Evolutionary conservation across 306 rosid species (phyloP).

Genomic region (Dalbergia cochinchinensis): DNA sequence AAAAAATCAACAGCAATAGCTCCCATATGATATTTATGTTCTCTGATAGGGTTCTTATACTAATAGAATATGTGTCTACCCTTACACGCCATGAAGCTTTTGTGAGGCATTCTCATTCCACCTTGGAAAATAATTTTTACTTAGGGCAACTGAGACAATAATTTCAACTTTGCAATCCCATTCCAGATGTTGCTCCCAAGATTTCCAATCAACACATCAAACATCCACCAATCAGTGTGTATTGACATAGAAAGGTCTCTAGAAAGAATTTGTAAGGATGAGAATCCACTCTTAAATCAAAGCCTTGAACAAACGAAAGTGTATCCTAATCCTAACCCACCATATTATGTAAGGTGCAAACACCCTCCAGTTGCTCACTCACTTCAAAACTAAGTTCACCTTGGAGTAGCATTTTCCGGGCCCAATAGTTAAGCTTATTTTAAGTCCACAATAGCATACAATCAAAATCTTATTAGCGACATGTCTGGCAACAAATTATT

Average conservation of each 20-base stretch:
- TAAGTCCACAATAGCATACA: background rate
- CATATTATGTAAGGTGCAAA: background rate
- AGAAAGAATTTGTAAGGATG: too few species aligned
- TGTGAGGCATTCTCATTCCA: background rate
- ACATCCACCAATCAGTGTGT: background rate
- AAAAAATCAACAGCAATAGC: background rate
- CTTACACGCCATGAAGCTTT: constrained; percentile 10
- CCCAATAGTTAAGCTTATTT: background rate
- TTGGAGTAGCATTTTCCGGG: background rate
- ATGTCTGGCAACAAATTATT: background rate
- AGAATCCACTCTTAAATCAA: background rate
- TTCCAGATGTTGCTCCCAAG: background rate
- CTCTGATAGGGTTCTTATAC: background rate
- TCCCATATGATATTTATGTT: background rate
- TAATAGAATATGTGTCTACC: background rate
- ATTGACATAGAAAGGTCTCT: too few species aligned
- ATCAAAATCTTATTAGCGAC: background rate
- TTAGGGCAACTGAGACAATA: background rate
- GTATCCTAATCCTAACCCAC: background rate
- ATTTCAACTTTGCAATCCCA: constrained; percentile 8
- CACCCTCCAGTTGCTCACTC: background rate
- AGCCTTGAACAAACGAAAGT: too few species aligned
- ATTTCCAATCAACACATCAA: background rate
- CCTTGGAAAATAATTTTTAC: background rate
- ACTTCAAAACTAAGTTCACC: background rate